phyloP scores from a whole-genome alignment of 768 basidiomycete genomes.

The Crucibulum laeve region DNA sequence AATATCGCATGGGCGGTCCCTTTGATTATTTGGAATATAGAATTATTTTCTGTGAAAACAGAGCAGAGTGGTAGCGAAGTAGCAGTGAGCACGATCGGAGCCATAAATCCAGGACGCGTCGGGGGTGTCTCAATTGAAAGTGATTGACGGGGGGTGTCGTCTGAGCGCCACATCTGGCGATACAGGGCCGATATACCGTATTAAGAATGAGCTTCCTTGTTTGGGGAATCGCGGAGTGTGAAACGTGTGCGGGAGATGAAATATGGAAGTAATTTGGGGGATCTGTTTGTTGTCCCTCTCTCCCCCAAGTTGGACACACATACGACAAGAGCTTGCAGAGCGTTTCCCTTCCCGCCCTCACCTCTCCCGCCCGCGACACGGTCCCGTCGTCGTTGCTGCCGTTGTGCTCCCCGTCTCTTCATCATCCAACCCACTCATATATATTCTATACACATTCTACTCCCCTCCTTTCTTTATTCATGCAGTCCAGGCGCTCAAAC shows the following conservation, averaged over 20 bases:
- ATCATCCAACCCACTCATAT: conserved; percentile 8
- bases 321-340: neutral
- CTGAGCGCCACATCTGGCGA: conserved; percentile 1
- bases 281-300: no score
- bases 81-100: no score
- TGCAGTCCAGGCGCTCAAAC: conserved; percentile 50
- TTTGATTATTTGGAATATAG: no score
- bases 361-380: conserved; percentile 6
- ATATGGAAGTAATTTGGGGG: no score
- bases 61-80: no score
- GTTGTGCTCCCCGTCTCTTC: conserved; percentile 6
- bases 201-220: neutral
- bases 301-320: no score
- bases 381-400: conserved; percentile 9
- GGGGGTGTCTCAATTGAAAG: no score
- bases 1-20: no score
- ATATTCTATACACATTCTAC: conserved; percentile 9
- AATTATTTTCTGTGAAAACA: no score
- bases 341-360: conserved; percentile 1
- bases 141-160: neutral
- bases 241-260: no score
- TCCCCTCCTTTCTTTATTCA: conserved; percentile 26
- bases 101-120: no score
- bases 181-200: neutral
- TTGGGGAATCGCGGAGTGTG: no score